Base-by-base conservation (phyloP, 805 yeast species). In the Maudiozyma serrabonitensis region DNA sequence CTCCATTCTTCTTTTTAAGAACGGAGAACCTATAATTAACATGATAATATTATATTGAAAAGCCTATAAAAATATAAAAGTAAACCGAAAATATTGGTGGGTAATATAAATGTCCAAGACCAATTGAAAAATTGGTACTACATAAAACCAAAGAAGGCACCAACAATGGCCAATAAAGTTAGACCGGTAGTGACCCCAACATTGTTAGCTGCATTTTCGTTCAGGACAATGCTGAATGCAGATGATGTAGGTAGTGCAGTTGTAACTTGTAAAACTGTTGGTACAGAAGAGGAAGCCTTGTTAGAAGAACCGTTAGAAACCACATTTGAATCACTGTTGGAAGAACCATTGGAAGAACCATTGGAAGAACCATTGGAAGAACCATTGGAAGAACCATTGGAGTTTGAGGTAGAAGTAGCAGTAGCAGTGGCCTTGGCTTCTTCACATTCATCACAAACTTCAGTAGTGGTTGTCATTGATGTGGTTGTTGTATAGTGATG, bases 341-440 rank as follows among this genome's bases (percentile, higher is more conserved):
- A 41, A 21, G 26, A 18, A 21, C 26, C 26, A 23, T 21, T 21
- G 25, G 23, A 18, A 11, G 41, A 39, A 21, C 41, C 41, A 23
- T 39, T 39, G 25, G 41, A 39, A 3, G 26, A 18, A 21, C 54
- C 44, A 11, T 50, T 38, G 34, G 52, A n/a, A 19, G 56, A 40
- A 31, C 45, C 28, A 2, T 39, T 39, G 19, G 45, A 25, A 26
- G 45, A 16, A 42, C 23, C 18, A 15, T 19, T 23, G 31, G 43
- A 19, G 21, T 11, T 41, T 6, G 53, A 44, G 11, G 52, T 46
- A 12, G 50, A 38, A 37, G 53, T 9, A 21, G 56, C 41, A 21
- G 54, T 46, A 18, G 58, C 49, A 21, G 56, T 19, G n/a, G 48
- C 39, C 16, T 49, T 39, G 13, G 43, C 43, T 25, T 41, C 43